Percentiles rank a stretch among this genome's conserved stretches.
These are phyloP conservation scores for Simplicillium sp. DNA, from an alignment of 2,329 filamentous ascomycete species.

Conservation along the genomic window DNA sequence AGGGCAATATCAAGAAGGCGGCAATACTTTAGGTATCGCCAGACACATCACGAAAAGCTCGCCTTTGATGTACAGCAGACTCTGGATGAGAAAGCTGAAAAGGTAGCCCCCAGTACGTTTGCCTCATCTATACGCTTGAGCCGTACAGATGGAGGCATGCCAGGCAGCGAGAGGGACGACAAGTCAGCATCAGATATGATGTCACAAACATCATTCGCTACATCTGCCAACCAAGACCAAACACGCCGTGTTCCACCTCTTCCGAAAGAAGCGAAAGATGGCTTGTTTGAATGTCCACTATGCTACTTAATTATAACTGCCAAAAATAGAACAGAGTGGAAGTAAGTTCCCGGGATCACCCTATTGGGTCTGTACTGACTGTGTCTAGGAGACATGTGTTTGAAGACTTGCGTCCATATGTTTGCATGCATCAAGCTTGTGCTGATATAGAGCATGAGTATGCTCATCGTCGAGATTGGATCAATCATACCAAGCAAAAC, in stretches of 20 bases:
- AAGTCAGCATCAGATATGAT: conserved; percentile 11
- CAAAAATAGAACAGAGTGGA: conserved; percentile 17
- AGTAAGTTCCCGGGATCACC: conserved; percentile 9
- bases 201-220: conserved; percentile 19
- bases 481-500: conserved; percentile 11
- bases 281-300: conserved; percentile 28
- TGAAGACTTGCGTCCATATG: conserved; percentile 26
- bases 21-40: conserved; percentile 25
- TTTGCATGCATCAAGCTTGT: conserved; percentile 21
- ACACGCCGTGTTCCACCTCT: conserved; percentile 12
- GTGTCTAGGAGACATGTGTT: conserved; percentile 23
- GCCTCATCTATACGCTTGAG: too few relatives aligned
- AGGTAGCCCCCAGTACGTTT: conserved; percentile 1
- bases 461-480: conserved; percentile 12
- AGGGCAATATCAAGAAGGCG: conserved; percentile 21
- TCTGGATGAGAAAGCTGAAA: conserved; percentile 10
- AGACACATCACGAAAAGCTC: conserved; percentile 23
- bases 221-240: conserved; percentile 10
- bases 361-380: not conserved
- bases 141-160: conserved; percentile 9
- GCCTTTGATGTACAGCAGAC: conserved; percentile 9
- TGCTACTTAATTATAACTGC: conserved; percentile 25
- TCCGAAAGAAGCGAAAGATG: conserved; percentile 11
- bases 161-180: conserved; percentile 10
- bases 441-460: conserved; percentile 10